Base-by-base conservation (phyloP, 495 filamentous ascomycete genomes). In the Chaetomium tenue region DNA sequence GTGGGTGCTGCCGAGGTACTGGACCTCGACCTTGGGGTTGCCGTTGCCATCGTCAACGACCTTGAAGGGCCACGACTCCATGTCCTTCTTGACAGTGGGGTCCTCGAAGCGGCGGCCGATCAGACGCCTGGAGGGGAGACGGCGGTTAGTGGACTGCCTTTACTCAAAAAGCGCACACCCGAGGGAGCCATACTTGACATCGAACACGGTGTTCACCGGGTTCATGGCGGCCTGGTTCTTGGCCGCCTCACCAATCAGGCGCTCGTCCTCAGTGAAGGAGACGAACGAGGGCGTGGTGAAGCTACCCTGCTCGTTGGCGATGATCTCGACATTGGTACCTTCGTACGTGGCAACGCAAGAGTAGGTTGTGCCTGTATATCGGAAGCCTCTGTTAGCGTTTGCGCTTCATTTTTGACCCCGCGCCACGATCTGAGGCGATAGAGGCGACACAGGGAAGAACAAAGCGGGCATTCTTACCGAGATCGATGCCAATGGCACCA, bases 161-260 rank as follows among this genome's bases (percentile, higher is more conserved):
- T 13, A 30, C 11, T 30, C 26, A 0, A 3, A 6, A 1, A 12
- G 8, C 46, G 15, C 46, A 50, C n/a, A 23, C 46, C 16, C 20
- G 23, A 50, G 40, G 48, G 16, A 42, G 30, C 48, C 65, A 63
- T 77, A 88, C 85, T 98, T 98, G 74, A 93, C 91, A 78, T 98
- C 94, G 84, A 98, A 98, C 82, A 98, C 88, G 68, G 95, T 98
- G 86, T 98, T 95, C 73, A 81, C 79, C 57, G 94, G 94, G 87
- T 98, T 98, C 88, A 98, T 96, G 77, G 94, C 94, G 75, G 95
- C 93, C 84, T 97, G 94, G 86, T 98, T 98, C 89, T 97, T 98
- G 77, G 94, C 94, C 44, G 93, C 89, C 86, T 98, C 94, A 82
- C 94, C 94, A 79, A 98, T 96, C 75, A 98, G 84, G 78, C 95